Evolutionary conservation across 441 rosid species (phyloP).

Genomic region (Gossypium gossypioides): DNA sequence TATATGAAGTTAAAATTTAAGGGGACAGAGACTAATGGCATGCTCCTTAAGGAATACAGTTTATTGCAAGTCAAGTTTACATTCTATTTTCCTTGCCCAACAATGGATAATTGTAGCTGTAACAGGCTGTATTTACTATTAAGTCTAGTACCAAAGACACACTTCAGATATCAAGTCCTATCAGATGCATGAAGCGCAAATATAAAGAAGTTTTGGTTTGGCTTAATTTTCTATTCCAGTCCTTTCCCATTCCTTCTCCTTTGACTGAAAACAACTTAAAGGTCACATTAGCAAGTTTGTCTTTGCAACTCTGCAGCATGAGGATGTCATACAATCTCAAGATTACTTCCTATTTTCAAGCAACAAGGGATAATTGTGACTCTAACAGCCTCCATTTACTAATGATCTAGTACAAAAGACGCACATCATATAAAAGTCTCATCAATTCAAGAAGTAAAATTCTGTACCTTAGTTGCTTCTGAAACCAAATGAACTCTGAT

Average conservation of each 20-base stretch:
- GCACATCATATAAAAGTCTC: background rate
- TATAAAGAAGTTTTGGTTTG: background rate
- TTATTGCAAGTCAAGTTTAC: background rate
- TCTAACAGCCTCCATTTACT: background rate
- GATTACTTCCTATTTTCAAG: background rate
- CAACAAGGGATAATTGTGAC: background rate
- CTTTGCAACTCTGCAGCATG: background rate
- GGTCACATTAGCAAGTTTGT: background rate
- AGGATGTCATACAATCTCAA: background rate
- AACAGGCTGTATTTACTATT: background rate
- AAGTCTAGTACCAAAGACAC: background rate
- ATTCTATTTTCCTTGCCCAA: background rate
- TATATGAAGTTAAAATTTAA: background rate
- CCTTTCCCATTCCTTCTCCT: background rate
- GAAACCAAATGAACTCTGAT: conserved; percentile 72
- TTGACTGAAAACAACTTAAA: background rate
- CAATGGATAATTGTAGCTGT: background rate
- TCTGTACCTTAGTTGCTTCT: conserved; percentile 73
- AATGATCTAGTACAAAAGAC: background rate
- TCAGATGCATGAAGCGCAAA: background rate
- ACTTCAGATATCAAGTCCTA: background rate
- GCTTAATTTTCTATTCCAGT: background rate
- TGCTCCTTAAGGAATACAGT: background rate
- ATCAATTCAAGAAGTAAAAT: background rate
- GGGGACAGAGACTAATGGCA: background rate